A percentile compares a stretch with the other conserved stretches of the same genome.
phyloP scores from a whole-genome alignment of 768 basidiomycete genomes.

The Boletus edulis region DNA sequence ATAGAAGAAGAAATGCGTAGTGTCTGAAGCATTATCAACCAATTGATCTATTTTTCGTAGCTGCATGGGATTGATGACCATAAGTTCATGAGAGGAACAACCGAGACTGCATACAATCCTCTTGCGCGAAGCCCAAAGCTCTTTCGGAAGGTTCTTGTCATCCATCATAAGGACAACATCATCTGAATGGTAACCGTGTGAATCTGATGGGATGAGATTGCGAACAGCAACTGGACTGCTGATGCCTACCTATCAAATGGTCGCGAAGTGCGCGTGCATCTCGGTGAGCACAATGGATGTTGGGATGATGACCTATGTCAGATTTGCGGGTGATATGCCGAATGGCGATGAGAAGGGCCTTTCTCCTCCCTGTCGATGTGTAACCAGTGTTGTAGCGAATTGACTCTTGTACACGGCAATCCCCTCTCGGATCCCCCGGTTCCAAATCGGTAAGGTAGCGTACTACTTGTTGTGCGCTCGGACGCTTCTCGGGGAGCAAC shows the following conservation, averaged over 20 bases:
- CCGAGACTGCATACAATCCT: constrained; percentile 5
- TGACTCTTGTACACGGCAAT: neutral
- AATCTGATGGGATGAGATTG: neutral
- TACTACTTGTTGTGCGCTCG: neutral
- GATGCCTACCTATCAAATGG: neutral
- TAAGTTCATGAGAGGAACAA: too few species aligned
- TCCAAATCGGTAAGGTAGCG: neutral
- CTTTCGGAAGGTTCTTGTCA: neutral
- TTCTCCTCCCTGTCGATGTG: neutral
- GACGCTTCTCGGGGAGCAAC: neutral
- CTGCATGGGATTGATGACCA: constrained; percentile 19
- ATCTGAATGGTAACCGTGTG: constrained; percentile 30
- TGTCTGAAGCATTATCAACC: constrained; percentile 38
- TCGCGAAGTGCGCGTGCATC: neutral
- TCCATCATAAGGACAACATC: neutral
- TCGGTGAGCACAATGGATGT: neutral
- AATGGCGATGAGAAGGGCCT: constrained; percentile 9
- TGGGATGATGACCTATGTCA: too few species aligned
- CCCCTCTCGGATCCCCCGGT: neutral
- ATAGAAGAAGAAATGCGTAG: constrained; percentile 50
- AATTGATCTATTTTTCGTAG: constrained; percentile 41
- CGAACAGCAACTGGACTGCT: neutral
- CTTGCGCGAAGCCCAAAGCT: neutral
- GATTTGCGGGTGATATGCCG: neutral
- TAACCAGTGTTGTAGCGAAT: neutral